phyloP scores from a whole-genome alignment of 2,329 filamentous ascomycete genomes.

The Thyridium curvatum region DNA sequence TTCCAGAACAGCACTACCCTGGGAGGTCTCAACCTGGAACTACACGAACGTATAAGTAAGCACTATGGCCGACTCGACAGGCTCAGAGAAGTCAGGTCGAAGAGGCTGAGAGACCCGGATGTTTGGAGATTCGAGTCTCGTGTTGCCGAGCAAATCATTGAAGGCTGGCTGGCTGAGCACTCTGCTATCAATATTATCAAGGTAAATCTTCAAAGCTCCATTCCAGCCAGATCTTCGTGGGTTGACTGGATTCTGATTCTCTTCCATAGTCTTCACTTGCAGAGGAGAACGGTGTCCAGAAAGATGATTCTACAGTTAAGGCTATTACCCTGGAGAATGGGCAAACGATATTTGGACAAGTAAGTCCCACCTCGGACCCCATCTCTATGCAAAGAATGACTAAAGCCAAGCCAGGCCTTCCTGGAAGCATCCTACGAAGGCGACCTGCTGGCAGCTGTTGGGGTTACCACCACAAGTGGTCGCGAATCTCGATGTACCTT shows the following conservation, averaged over 20 bases:
- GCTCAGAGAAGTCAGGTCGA: slow-evolving; percentile 7
- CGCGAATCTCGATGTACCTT: slow-evolving; percentile 9
- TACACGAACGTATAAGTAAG: slow-evolving; percentile 11
- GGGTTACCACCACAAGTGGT: slow-evolving; percentile 3
- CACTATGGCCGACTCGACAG: slow-evolving; percentile 7
- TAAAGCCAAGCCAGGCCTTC: slow-evolving; percentile 10
- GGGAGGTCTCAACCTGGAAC: slow-evolving; percentile 10
- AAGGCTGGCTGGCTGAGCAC: slow-evolving; percentile 9
- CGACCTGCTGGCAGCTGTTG: slow-evolving; percentile 14
- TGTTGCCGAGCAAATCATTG: slow-evolving; percentile 11
- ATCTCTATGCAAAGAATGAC: background rate
- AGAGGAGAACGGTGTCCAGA: no score
- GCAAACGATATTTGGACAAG: no score
- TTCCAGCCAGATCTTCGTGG: slow-evolving; percentile 2
- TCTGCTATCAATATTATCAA: background rate
- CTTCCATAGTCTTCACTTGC: slow-evolving; percentile 1
- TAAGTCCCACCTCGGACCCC: no score
- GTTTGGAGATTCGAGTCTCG: slow-evolving; percentile 14
- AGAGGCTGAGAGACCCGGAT: slow-evolving; percentile 4
- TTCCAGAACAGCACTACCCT: slow-evolving; percentile 4
- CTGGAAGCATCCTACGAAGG: slow-evolving; percentile 19
- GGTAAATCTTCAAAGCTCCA: background rate
- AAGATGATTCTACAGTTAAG: no score
- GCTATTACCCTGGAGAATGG: no score
- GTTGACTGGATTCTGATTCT: slow-evolving; percentile 1